Evolutionary conservation across 257 asterid genomes (phyloP), one percentile per base, ranked within the genome.

Genomic region (Verbascum thapsus): DNA sequence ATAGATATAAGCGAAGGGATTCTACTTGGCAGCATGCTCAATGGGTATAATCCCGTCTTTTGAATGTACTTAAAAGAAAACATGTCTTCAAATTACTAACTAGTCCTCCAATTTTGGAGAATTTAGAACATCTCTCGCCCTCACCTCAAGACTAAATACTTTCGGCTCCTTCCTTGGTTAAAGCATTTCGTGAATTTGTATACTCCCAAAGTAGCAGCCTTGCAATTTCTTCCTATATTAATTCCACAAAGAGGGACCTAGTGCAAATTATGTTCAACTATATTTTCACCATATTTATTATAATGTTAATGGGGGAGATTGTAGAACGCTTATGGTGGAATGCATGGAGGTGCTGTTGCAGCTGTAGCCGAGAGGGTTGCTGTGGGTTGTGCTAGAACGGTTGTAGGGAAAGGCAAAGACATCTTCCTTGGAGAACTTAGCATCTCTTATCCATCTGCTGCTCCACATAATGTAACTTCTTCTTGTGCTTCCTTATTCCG

Each of bases 311-410:
- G 63, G 34, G 63, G 34, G 42, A 43, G 12, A n/a, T 58, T 18
- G 32, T 64, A 89, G 97, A 92, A 89, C 67, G 37, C 6, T 10
- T 89, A 83, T 55, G 79, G 83, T 12, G 92, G 91, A 66, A 69
- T 89, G 95, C 96, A 92, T 11, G 99, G 99, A 54, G 99, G 99
- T 34, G 84, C 95, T 2, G 92, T 88, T 65, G 96, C 78, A 6
- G 75, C 91, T 58, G 86, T 86, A 18, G 83, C 92, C 6, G 85
- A 80, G 68, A 67, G 83, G 66, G 83, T 91, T 58, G 81, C 96
- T 8, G 71, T 39, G 61, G 96, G 91, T 71, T 91, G 96, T 55
- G 94, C 95, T 74, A 76, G 91, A 76, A 88, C 98, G 40, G 81
- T 88, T 7, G 87, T 86, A 30, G 96, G 88, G 66, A 62, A 86